Conservation (phyloP, 208 protist species). For the Blastocrithidia nonstop region DNA sequence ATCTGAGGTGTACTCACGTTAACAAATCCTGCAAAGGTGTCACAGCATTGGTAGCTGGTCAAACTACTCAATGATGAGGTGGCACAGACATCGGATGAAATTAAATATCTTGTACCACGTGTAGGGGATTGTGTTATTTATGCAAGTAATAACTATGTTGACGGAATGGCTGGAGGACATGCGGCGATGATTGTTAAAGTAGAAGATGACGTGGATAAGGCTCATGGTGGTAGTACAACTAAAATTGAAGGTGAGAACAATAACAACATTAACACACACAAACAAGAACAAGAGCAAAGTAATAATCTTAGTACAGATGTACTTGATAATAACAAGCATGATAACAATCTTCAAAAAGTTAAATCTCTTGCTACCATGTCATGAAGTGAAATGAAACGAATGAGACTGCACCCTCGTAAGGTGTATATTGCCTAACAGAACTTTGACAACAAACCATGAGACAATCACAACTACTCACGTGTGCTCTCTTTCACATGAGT, state of each 20-base stretch:
- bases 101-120: conserved; percentile 22
- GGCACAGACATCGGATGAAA: conserved; percentile 14
- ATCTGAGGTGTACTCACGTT: conserved; percentile 20
- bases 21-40: conserved; percentile 16
- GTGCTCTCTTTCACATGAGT: conserved; percentile 29
- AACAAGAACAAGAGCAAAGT: too few relatives aligned
- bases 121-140: conserved; percentile 30
- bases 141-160: neutral
- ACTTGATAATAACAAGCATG: neutral
- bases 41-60: conserved; percentile 16
- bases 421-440: conserved; percentile 66
- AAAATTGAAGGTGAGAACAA: neutral
- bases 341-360: neutral
- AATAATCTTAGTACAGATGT: too few relatives aligned
- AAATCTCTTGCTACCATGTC: neutral
- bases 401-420: conserved; percentile 22
- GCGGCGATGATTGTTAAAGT: conserved; percentile 39
- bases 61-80: conserved; percentile 23
- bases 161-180: conserved; percentile 9
- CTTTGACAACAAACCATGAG: conserved; percentile 29
- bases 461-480: conserved; percentile 33
- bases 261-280: conserved; percentile 1
- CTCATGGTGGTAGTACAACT: neutral
- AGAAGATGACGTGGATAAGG: conserved; percentile 23
- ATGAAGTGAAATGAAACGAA: conserved; percentile 10